Evolutionary conservation across 176 grass and related monocot species (phyloP).

Genomic region (Oropetium thomaeum): DNA sequence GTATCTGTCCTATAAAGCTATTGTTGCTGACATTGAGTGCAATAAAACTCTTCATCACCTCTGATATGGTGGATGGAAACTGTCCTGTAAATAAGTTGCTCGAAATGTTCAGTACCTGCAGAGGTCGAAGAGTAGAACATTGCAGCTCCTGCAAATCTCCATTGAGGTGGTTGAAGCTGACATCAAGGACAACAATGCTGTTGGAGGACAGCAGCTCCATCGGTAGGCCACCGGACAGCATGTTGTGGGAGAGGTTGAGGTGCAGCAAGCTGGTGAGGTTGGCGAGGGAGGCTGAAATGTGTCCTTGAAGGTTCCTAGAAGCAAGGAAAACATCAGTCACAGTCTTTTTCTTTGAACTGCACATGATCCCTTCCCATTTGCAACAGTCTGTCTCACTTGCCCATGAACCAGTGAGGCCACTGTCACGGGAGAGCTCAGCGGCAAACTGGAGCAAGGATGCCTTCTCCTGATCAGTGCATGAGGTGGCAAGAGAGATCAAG

Average conservation of each 20-base stretch:
- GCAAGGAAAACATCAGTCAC: constrained; percentile 24
- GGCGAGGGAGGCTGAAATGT: constrained; percentile 31
- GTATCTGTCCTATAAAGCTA: constrained; percentile 33
- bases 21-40: constrained; percentile 40
- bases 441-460: constrained; percentile 37
- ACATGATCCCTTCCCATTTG: constrained; percentile 45
- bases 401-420: constrained; percentile 16
- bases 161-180: constrained; percentile 39
- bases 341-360: neutral
- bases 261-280: constrained; percentile 16
- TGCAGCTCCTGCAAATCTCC: constrained; percentile 9
- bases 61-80: constrained; percentile 30
- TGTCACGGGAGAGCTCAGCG: neutral
- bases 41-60: constrained; percentile 4
- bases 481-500: neutral
- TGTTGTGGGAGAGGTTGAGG: constrained; percentile 32
- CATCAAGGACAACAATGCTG: constrained; percentile 30
- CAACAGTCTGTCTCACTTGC: constrained; percentile 22
- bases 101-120: constrained; percentile 48
- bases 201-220: constrained; percentile 1
- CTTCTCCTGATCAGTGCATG: constrained; percentile 29
- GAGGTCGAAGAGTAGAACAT: neutral
- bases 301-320: constrained; percentile 15
- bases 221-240: constrained; percentile 14
- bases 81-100: constrained; percentile 34